Evolutionary conservation across 441 rosid genomes (phyloP).

Genomic region (Melianthus villosus): DNA sequence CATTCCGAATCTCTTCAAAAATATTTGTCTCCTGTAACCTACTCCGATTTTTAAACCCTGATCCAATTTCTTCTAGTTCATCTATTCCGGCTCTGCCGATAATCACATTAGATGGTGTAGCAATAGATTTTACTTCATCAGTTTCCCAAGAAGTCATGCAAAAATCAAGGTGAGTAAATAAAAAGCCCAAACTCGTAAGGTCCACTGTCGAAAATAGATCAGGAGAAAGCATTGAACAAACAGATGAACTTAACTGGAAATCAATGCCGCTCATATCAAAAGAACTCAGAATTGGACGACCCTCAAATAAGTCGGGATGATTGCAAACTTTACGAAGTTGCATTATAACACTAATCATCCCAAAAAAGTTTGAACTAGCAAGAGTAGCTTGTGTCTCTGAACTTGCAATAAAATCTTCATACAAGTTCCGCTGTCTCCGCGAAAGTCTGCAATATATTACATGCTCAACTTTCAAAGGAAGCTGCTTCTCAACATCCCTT

Average conservation of each 20-base stretch:
- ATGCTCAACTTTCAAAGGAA: conserved; percentile 86
- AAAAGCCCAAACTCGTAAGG: conserved; percentile 52
- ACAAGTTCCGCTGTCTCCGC: conserved; percentile 93
- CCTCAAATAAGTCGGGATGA: conserved; percentile 98
- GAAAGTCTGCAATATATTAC: conserved; percentile 89
- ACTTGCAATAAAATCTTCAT: conserved; percentile 98
- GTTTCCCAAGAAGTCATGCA: conserved; percentile 82
- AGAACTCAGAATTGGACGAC: conserved; percentile 96
- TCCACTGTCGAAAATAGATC: conserved; percentile 52
- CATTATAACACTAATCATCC: conserved; percentile 99
- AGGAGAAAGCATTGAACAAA: conserved; percentile 51
- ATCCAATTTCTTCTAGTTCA: conserved; percentile 26
- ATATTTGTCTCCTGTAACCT: conserved; percentile 55
- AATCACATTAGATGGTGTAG: conserved; percentile 58
- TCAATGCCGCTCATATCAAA: conserved; percentile 83
- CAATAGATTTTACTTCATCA: conserved; percentile 59
- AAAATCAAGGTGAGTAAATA: conserved; percentile 72
- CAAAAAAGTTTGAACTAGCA: conserved; percentile 87
- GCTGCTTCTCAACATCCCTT: conserved; percentile 98
- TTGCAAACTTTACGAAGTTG: conserved; percentile 99
- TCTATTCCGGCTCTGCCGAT: conserved; percentile 29
- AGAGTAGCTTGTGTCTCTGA: conserved; percentile 98
- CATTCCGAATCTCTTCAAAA: conserved; percentile 76
- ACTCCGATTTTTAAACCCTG: conserved; percentile 16
- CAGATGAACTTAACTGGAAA: conserved; percentile 54